Evolutionary conservation across 192 early-diverging fungal genomes (phyloP).

Genomic region (Coemansia sp.): DNA sequence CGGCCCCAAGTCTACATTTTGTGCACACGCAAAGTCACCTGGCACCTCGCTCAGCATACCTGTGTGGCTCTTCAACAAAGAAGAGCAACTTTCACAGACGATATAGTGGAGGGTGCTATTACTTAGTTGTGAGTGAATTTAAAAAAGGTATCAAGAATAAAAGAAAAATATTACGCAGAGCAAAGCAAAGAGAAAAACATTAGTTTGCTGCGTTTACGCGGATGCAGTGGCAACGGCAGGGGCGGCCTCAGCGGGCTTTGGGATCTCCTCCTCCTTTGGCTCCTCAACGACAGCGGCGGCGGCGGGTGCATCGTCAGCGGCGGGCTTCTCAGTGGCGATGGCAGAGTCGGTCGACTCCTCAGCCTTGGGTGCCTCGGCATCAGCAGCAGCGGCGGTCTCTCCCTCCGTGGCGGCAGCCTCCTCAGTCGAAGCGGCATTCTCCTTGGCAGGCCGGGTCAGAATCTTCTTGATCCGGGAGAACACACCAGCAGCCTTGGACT

Average conservation of each 20-base stretch:
- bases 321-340: slow-evolving; percentile 30
- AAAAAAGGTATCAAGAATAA: slow-evolving; percentile 22
- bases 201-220: slow-evolving; percentile 40
- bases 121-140: slow-evolving; percentile 5
- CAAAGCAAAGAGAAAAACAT: slow-evolving; percentile 12
- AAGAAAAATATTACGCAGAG: slow-evolving; percentile 19
- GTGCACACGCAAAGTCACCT: neutral
- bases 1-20: neutral
- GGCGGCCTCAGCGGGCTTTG: slow-evolving; percentile 26
- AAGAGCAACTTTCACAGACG: too few species aligned
- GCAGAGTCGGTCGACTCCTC: slow-evolving; percentile 40
- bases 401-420: slow-evolving; percentile 16
- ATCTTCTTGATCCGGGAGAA: slow-evolving; percentile 47
- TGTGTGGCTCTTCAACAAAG: neutral
- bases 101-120: slow-evolving; percentile 7
- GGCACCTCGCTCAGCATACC: neutral
- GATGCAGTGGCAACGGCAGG: slow-evolving; percentile 46
- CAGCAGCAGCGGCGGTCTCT: slow-evolving; percentile 19
- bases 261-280: slow-evolving; percentile 23
- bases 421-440: slow-evolving; percentile 22
- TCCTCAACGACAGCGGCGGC: slow-evolving; percentile 18
- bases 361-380: slow-evolving; percentile 28
- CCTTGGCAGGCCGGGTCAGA: slow-evolving; percentile 44
- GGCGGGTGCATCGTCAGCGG: slow-evolving; percentile 11
- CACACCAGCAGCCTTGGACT: slow-evolving; percentile 45